Base-by-base conservation (phyloP, 805 yeast species). In the Ogataea trehalophila region DNA sequence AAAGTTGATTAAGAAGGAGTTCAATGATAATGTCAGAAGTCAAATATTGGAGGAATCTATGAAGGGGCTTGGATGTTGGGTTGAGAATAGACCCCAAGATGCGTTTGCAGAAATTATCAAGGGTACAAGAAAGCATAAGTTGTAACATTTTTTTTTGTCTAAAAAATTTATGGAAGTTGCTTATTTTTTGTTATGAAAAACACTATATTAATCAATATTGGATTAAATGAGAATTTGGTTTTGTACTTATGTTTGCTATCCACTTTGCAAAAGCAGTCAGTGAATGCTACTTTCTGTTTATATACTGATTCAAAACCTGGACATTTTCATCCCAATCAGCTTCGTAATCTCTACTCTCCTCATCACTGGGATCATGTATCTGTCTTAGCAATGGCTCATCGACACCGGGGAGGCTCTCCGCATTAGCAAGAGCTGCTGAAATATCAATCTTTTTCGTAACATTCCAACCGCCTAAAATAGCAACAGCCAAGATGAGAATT, bases 31-130 rank as follows among this genome's bases (percentile, higher is more conserved):
- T 33, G 65, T 79, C 38, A 68, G 77, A 55, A 62, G 75, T 37
- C 78, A 83, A 34, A 81, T 80, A 54, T 71, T 86, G 6, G 73
- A 73, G 50, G 97, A 89, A 67, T 81, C 81, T 20, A 73, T 81
- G 59, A 71, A 74, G 45, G 96, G 95, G 1, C 73, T 87, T 49
- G 72, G 74, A 45, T 78, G 78, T 58, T 89, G 94, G 86, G 68
- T 83, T 37, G 69, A 74, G 44, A 91, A 92, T 37, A 73, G 76
- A 48, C 96, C 96, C 0, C 94, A 86, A 63, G 49, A 65, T 47
- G 77, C 89, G 42, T 88, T 87, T 62, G 65, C 66, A 35, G 73
- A 73, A 56, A 63, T 87, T 58, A 72, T 80, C 37, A 63, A 64
- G 42, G 82, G 78, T 61, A 70, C 74, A 47, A 72, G 80, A 44